Conservation (phyloP, 768 basidiomycete genomes). For the Erythrobasidium yunnanense region DNA sequence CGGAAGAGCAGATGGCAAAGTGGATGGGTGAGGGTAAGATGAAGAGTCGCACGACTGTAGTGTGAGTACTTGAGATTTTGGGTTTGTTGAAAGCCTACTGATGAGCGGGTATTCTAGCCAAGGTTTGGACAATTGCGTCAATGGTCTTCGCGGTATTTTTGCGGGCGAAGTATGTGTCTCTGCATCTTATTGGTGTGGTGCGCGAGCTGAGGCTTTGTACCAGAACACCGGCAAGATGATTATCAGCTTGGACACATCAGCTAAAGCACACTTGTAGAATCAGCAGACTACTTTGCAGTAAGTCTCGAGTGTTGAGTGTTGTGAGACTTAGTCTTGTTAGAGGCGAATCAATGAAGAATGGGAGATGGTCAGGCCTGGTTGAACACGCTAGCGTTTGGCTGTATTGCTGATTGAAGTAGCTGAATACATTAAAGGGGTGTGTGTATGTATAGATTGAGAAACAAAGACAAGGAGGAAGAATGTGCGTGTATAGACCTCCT, state of each 20-base stretch:
- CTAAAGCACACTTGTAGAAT: constrained; percentile 9
- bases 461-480: no score
- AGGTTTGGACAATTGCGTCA: constrained; percentile 64
- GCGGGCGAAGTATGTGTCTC: constrained; percentile 46
- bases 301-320: background rate
- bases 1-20: constrained; percentile 50
- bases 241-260: constrained; percentile 34
- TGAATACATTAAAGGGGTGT: no score
- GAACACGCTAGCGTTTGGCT: no score
- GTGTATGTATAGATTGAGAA: no score
- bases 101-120: constrained; percentile 42
- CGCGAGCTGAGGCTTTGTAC: constrained; percentile 54
- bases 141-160: constrained; percentile 61
- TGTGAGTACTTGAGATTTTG: background rate
- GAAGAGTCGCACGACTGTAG: constrained; percentile 50
- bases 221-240: constrained; percentile 64
- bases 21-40: constrained; percentile 60
- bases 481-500: no score
- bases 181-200: no score
- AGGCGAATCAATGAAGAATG: no score
- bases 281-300: background rate
- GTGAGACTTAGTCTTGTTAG: no score
- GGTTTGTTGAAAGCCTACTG: no score
- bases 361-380: no score
- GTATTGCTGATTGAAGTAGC: no score